Evolutionary conservation across 441 rosid species (phyloP).

Genomic region (Dalechampia spathulata): DNA sequence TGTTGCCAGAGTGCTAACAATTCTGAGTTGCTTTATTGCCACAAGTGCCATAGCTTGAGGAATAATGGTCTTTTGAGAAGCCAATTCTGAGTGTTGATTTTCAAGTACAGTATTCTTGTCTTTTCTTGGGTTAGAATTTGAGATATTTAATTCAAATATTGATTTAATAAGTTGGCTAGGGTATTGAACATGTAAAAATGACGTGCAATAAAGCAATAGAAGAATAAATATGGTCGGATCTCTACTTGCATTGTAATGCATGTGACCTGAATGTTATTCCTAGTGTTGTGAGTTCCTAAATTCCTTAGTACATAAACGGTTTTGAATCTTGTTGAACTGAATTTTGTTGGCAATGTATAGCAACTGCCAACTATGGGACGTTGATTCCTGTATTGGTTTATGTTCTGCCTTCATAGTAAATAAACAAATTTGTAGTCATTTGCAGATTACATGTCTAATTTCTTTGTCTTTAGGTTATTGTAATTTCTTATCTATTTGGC

Average conservation of each 20-base stretch:
- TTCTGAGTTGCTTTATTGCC: background rate
- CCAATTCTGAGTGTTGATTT: background rate
- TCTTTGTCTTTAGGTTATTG: background rate
- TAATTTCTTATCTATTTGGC: slow-evolving; percentile 8
- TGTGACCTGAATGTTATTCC: background rate
- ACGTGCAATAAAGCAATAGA: too few relatives aligned
- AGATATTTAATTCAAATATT: slow-evolving; percentile 1
- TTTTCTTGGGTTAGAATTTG: background rate
- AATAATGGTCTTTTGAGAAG: background rate
- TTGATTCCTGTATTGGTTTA: too few relatives aligned
- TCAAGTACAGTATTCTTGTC: background rate
- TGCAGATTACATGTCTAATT: background rate
- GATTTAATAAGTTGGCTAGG: background rate
- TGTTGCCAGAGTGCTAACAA: background rate
- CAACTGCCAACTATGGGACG: background rate
- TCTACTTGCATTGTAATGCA: background rate
- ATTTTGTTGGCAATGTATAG: background rate
- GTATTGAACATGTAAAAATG: too few relatives aligned
- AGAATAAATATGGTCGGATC: too few relatives aligned
- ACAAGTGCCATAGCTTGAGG: background rate
- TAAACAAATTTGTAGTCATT: background rate
- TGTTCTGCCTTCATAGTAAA: too few relatives aligned
- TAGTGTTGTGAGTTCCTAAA: slow-evolving; percentile 2
- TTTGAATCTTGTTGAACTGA: background rate
- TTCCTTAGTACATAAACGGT: background rate